These are phyloP conservation scores for Ambrosia hybrid DNA, from an alignment of 140 eudicot species.

Conservation along the genomic window DNA sequence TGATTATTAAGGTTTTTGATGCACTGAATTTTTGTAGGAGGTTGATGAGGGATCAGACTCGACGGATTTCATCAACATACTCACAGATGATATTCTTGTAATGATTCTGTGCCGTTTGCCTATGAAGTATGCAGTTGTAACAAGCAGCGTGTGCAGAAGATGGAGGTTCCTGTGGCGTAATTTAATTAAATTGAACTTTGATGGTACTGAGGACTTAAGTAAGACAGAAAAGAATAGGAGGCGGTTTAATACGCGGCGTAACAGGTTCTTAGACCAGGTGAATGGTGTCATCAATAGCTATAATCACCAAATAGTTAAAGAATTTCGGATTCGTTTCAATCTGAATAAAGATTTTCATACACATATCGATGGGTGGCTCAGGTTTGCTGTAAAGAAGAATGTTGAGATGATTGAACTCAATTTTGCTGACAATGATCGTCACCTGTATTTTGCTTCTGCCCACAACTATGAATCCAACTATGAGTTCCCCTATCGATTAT, in stretches of 20 bases:
- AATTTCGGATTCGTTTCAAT: slow-evolving; percentile 30
- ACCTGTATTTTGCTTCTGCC: not conserved
- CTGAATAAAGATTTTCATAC: slow-evolving; percentile 2
- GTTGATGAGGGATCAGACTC: not conserved
- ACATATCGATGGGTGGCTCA: slow-evolving; percentile 40
- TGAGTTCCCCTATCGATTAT: slow-evolving; percentile 6
- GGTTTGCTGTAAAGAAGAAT: slow-evolving; percentile 38
- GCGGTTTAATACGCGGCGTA: slow-evolving; percentile 4
- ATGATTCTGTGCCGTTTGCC: slow-evolving; percentile 31
- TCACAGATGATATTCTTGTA: slow-evolving; percentile 44
- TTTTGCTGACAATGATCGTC: slow-evolving; percentile 19
- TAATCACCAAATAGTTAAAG: slow-evolving; percentile 24
- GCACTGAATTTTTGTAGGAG: not conserved
- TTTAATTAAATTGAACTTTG: slow-evolving; percentile 33
- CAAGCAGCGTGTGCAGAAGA: slow-evolving; percentile 33
- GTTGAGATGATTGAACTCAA: slow-evolving; percentile 47
- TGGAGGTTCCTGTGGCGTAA: slow-evolving; percentile 41
- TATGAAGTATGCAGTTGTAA: slow-evolving; percentile 32
- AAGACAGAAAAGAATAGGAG: too few relatives aligned
- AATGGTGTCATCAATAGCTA: slow-evolving; percentile 31
- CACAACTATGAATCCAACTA: slow-evolving; percentile 12
- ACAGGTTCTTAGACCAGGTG: slow-evolving; percentile 36
- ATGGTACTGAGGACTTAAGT: slow-evolving; percentile 7
- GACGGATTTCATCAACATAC: slow-evolving; percentile 34
- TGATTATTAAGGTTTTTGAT: too few relatives aligned